These are phyloP conservation scores for Aspergillus incahuasiensis DNA, from an alignment of 495 filamentous ascomycete species.

Conservation along the genomic window DNA sequence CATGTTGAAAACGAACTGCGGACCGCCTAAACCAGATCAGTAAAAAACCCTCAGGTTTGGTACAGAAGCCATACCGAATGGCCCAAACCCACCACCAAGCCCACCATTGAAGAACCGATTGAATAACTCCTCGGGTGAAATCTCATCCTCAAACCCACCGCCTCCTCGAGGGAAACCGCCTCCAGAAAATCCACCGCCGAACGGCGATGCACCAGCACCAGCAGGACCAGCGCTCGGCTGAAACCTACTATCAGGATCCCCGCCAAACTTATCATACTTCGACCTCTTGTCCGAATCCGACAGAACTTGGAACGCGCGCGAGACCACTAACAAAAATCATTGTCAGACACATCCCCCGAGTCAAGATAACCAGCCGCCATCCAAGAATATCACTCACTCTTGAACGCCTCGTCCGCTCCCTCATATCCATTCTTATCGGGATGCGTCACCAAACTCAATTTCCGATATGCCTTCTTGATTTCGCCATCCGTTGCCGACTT, in stretches of 20 bases:
- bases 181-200: slow-evolving; percentile 68
- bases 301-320: slow-evolving; percentile 86
- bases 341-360: neutral
- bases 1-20: slow-evolving; percentile 88
- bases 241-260: slow-evolving; percentile 86
- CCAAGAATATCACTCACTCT: slow-evolving; percentile 50
- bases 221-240: slow-evolving; percentile 48
- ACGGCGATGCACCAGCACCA: slow-evolving; percentile 51
- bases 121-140: slow-evolving; percentile 95
- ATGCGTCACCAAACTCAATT: slow-evolving; percentile 87
- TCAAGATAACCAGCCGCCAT: neutral
- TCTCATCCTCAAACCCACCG: slow-evolving; percentile 77
- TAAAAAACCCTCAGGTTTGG: neutral
- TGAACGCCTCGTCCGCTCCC: slow-evolving; percentile 95
- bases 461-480: slow-evolving; percentile 97
- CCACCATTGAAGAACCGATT: slow-evolving; percentile 83
- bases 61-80: slow-evolving; percentile 51
- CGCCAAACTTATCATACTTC: slow-evolving; percentile 81
- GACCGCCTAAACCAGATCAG: slow-evolving; percentile 49
- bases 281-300: slow-evolving; percentile 89
- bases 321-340: slow-evolving; percentile 60
- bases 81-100: slow-evolving; percentile 50
- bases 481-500: slow-evolving; percentile 70
- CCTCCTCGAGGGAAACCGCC: slow-evolving; percentile 52
- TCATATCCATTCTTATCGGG: slow-evolving; percentile 99